Conservation (phyloP, 495 filamentous ascomycete genomes). For the Aspergillus biplanus region DNA sequence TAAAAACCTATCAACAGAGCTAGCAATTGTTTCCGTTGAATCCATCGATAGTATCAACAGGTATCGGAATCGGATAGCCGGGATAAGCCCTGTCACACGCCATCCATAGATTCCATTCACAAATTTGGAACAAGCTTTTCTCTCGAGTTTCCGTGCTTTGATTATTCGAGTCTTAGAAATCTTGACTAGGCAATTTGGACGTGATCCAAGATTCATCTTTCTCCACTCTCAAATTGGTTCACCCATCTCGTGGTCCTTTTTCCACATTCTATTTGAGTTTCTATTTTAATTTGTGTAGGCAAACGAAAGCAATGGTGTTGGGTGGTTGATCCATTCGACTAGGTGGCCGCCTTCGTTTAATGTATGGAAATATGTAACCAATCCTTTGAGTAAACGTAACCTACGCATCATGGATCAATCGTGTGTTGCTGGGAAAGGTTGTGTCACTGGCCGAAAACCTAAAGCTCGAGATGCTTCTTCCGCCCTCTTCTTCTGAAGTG, state of each 20-base stretch:
- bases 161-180: neutral
- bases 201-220: neutral
- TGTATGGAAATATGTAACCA: neutral
- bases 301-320: neutral
- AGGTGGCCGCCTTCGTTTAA: neutral
- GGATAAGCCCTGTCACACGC: constrained; percentile 5
- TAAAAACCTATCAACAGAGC: too few relatives aligned
- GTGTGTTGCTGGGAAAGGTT: too few relatives aligned
- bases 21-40: too few relatives aligned
- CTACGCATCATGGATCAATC: neutral
- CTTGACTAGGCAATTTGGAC: neutral
- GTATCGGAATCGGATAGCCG: neutral
- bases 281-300: neutral
- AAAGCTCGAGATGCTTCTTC: too few relatives aligned
- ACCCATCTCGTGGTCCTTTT: too few relatives aligned
- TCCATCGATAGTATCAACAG: too few relatives aligned
- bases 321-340: constrained; percentile 1
- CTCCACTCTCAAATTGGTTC: neutral
- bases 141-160: neutral
- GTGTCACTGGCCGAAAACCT: too few relatives aligned
- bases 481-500: too few relatives aligned
- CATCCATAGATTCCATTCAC: neutral
- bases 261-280: neutral
- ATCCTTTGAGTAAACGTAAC: neutral
- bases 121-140: constrained; percentile 3